Evolutionary conservation across 2,329 filamentous ascomycete species (phyloP).

Genomic region (Aspergillus tubingensis): DNA sequence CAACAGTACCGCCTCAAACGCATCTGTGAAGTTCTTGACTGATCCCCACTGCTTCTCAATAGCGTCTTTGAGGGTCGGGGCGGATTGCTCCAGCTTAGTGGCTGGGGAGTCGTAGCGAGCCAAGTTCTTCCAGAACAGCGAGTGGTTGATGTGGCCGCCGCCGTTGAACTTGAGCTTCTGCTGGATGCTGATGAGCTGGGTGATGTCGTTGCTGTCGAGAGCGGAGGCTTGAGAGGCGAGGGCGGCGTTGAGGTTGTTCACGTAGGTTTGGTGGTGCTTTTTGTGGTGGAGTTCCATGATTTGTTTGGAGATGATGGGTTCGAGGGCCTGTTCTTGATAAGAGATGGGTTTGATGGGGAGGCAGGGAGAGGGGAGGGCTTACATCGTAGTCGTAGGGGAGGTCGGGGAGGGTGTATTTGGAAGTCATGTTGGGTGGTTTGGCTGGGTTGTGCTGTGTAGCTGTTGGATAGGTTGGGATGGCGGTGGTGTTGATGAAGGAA

Average conservation of each 20-base stretch:
- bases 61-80: conserved; percentile 60
- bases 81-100: conserved; percentile 57
- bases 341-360: too few relatives aligned
- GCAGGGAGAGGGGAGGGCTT: too few relatives aligned
- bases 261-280: conserved; percentile 92
- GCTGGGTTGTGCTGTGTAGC: neutral
- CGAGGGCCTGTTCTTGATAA: conserved; percentile 63
- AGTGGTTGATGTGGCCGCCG: conserved; percentile 91
- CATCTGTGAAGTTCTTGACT: conserved; percentile 64
- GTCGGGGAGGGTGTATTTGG: conserved; percentile 61
- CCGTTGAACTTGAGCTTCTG: conserved; percentile 81
- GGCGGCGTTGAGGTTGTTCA: conserved; percentile 82
- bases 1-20: conserved; percentile 66
- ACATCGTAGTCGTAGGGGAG: conserved; percentile 73
- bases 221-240: conserved; percentile 65
- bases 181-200: conserved; percentile 67
- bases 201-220: conserved; percentile 59
- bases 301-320: conserved; percentile 74
- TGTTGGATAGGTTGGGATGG: neutral
- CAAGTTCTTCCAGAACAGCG: conserved; percentile 87
- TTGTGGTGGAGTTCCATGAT: conserved; percentile 95
- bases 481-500: neutral
- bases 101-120: conserved; percentile 61
- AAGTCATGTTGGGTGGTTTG: conserved; percentile 24
- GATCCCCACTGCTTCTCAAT: conserved; percentile 70